Evolutionary conservation across 805 yeast genomes (phyloP), one percentile per base, ranked within the genome.

Genomic region (Nakazawaea ambrosiae): DNA sequence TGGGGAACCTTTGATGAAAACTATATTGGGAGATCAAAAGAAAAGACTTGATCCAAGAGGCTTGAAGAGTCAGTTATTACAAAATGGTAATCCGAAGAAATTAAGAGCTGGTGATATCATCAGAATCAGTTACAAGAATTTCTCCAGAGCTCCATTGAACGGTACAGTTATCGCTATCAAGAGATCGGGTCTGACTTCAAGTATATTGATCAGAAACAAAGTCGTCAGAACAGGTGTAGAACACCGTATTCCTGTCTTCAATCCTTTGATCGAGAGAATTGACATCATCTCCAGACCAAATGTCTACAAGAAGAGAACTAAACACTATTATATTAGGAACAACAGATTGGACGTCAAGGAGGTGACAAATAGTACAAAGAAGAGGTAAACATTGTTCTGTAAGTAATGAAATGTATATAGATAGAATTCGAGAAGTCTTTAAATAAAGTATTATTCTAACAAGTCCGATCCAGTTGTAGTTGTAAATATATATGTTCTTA

Each of bases 321-420:
- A 86, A 68, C 90, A 87, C 50, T 89, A 81, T 70, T 92, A 86
- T 62, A 82, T 92, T 54, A 82, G 96, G 65, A 81, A 73, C 58
- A 69, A 81, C 36, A 78, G 75, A 53, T 63, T 78, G 57, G 95
- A 85, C 58, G 89, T 81, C 34, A 81, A 78, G 45, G 88, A 81
- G 54, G 35, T 37, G n/a, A 8, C 40, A 9, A 37, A 37, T 14
- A 32, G 36, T 32, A 37, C 40, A 2, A 37, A 37, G 36, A 32
- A 16, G 29, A 37, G 22, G 18, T 37, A 20, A 15, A 6, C 20
- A 20, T 14, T 32, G 16, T 32, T 23, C 22, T 17, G 18, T 16
- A 30, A 30, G 4, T 12, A 30, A 11, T 16, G 22, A 31, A 19
- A 31, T 19, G 16, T n/a, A 20, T n/a, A n/a, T n/a, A n/a, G n/a